A percentile compares a stretch with the other conserved stretches of the same genome.
Evolutionary conservation across 306 rosid genomes (phyloP).

Genomic region (Rosa persica): DNA sequence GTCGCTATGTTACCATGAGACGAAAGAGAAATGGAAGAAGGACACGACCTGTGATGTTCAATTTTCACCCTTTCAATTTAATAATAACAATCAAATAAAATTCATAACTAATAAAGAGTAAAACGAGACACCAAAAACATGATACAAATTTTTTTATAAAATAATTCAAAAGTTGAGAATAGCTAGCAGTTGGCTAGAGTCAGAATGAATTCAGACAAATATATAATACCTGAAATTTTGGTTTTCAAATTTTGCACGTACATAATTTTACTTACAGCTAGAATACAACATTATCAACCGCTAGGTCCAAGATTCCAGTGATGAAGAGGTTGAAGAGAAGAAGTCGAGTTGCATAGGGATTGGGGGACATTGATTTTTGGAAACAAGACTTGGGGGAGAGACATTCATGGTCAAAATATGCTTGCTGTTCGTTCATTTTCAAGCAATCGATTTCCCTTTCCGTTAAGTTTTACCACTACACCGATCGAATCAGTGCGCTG

Average conservation of each 20-base stretch:
- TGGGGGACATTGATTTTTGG: neutral
- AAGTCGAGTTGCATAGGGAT: neutral
- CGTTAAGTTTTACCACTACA: neutral
- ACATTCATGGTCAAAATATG: neutral
- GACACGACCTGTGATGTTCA: no score
- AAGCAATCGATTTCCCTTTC: neutral
- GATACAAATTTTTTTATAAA: no score
- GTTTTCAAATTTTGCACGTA: neutral
- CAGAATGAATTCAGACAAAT: neutral
- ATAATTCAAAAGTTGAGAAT: neutral
- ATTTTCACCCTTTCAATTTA: neutral
- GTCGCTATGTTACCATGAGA: no score
- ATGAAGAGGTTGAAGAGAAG: neutral
- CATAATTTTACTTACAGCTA: neutral
- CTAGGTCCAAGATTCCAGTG: neutral
- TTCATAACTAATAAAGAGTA: no score
- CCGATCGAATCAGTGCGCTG: constrained; percentile 1
- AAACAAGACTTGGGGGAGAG: neutral
- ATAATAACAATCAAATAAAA: no score
- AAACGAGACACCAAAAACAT: neutral
- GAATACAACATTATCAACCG: neutral
- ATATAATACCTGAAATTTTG: neutral
- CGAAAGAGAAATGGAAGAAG: no score
- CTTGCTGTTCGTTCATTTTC: neutral
- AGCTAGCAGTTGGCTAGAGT: neutral